Evolutionary conservation across 495 filamentous ascomycete species (phyloP).

Genomic region (Neurospora sp.): DNA sequence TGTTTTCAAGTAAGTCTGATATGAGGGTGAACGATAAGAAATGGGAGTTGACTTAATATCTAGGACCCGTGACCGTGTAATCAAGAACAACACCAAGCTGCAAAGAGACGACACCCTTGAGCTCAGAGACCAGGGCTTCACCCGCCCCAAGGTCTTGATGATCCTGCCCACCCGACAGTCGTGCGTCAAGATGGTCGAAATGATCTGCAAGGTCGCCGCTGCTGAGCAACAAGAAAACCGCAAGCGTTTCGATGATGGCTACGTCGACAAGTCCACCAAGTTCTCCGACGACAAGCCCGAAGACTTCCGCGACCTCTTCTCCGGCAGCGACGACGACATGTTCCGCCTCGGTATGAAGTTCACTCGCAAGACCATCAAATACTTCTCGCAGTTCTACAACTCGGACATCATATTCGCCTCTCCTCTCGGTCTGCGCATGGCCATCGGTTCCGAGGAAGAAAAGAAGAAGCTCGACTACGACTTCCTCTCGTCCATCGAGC

Average conservation of each 20-base stretch:
- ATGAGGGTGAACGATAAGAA: not conserved
- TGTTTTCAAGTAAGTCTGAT: constrained; percentile 56
- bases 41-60: not conserved
- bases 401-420: constrained; percentile 90
- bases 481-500: constrained; percentile 85
- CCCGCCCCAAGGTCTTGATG: constrained; percentile 83
- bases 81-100: constrained; percentile 81
- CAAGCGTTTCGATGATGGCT: constrained; percentile 80
- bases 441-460: constrained; percentile 66
- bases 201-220: constrained; percentile 58
- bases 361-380: constrained; percentile 88
- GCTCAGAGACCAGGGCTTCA: constrained; percentile 89
- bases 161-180: constrained; percentile 79
- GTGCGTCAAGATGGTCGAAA: constrained; percentile 65
- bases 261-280: constrained; percentile 53
- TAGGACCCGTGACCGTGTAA: constrained; percentile 74
- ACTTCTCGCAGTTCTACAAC: constrained; percentile 90
- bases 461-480: constrained; percentile 73
- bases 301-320: constrained; percentile 85
- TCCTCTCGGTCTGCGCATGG: constrained; percentile 79
- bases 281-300: constrained; percentile 64
- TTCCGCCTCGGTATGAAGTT: constrained; percentile 91
- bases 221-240: constrained; percentile 91
- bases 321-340: constrained; percentile 91
- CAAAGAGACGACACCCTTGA: constrained; percentile 53